Conservation (phyloP, 768 basidiomycete genomes). For the Amylocystis lapponica region DNA sequence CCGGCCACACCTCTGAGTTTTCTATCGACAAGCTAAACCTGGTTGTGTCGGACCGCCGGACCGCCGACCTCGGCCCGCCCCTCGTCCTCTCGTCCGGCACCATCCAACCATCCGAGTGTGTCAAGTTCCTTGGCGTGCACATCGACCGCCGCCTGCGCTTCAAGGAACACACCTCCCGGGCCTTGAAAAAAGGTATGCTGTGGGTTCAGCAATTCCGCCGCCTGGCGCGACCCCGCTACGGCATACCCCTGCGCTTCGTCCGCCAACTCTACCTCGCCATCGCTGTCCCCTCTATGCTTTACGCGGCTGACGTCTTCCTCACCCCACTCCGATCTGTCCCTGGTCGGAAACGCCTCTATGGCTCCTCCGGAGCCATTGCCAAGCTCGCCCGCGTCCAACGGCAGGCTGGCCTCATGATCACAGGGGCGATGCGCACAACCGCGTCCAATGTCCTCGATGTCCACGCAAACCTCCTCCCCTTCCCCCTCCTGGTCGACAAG, state of each 20-base stretch:
- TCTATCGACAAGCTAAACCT: constrained; percentile 15
- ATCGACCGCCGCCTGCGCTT: constrained; percentile 26
- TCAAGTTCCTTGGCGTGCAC: constrained; percentile 27
- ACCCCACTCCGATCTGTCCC: background rate
- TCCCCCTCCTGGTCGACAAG: constrained; percentile 12
- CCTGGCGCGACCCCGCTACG: constrained; percentile 16
- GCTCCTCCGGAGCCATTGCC: constrained; percentile 1
- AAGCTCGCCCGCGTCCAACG: constrained; percentile 18
- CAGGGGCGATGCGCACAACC: constrained; percentile 19
- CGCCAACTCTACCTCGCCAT: too few species aligned
- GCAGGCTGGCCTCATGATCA: constrained; percentile 13
- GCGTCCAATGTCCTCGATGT: constrained; percentile 16
- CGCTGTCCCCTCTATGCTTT: too few species aligned
- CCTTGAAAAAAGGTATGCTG: constrained; percentile 17
- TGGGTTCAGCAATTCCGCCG: constrained; percentile 17
- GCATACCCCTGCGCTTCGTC: constrained; percentile 11
- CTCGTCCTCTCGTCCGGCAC: constrained; percentile 7
- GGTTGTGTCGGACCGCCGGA: background rate
- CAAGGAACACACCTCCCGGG: constrained; percentile 13
- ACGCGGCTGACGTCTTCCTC: constrained; percentile 13
- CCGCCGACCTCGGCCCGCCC: background rate
- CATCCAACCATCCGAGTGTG: constrained; percentile 12
- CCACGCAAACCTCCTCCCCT: constrained; percentile 15
- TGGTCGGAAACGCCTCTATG: background rate
- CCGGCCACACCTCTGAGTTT: constrained; percentile 21